Base-by-base conservation (phyloP, 768 basidiomycete species). In the Imleria badia region DNA sequence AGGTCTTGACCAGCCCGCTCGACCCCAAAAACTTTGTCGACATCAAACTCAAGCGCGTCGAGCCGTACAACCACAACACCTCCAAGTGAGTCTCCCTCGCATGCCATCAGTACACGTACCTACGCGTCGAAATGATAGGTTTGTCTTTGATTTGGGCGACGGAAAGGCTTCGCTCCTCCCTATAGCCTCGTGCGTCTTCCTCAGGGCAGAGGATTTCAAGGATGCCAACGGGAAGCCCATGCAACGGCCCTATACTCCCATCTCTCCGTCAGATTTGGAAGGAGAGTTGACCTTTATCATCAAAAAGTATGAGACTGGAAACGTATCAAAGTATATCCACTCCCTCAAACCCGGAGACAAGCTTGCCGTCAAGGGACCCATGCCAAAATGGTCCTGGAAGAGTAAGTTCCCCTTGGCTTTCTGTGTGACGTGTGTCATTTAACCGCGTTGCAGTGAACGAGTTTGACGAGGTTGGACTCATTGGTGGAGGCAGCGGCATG, bases 401-500 rank as follows among this genome's bases (percentile, higher is more conserved):
- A 76, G 90, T 91, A 59, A 41, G 73, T 68, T 19, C 13, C 13
- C 23, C 12, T 20, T 51, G 31, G 36, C 20, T 38, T 20, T 33
- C 31, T 22, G 48, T 52, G 7, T 10, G 29, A 51, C 45, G 13
- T 23, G 40, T 22, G 20, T 58, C 35, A 48, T 15, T 39, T 48
- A 41, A 45, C 45, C 30, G 11, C 35, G 56, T n/a, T 44, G n/a
- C 59, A 92, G 90, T 78, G 60, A 91, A 92, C 69, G 83, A 93
- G 70, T 86, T 88, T 48, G 90, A 94, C 20, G 78, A 94, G 61
- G 86, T 97, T 51, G 89, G 87, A 13, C 78, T 95, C 63, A 91
- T 98, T 63, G 92, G 91, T 33, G 97, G 97, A 49, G 97, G 97
- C 50, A 89, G 85, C 60, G 97, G 97, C 69, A 93, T 98, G 87